Base-by-base conservation (phyloP, 1,284 basidiomycete genomes). In the Meira miltonrushii region DNA sequence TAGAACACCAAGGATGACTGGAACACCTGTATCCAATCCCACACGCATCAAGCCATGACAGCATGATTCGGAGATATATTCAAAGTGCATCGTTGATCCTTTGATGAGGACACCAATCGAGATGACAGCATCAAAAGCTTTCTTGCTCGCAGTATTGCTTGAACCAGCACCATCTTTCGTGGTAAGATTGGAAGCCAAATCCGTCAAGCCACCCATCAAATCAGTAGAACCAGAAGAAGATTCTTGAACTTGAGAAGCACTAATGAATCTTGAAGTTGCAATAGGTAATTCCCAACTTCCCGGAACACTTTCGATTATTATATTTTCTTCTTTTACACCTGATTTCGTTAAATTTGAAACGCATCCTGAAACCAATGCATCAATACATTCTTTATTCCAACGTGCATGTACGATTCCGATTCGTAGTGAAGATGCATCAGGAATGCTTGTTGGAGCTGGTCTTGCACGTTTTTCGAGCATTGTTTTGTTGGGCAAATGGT, bases 71-170 rank as follows among this genome's bases (percentile, higher is more conserved):
- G 86, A 90, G 79, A 98, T 99, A 83, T 99, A 99, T 62, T 78
- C 76, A 57, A 75, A 77, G 65, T 78, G 74, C 75, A 77, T 75
- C 7, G 72, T 77, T 21, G 66, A 69, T 10, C 75, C 94, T 80
- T 98, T 98, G 84, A 98, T 96, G 77, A 98, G 86, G 48, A 93
- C 91, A 10, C 94, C 94, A 72, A 98, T 92, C 41, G 92, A 90
- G 75, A 98, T 94, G 66, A 96, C 87, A 11, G 92, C 95, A 80
- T 94, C 89, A 69, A 96, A 57, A 28, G 58, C 47, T 37, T 28
- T 33, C 2, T 44, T 15, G 11, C 38, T 13, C 0, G 52, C 48
- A 1, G 58, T 25, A 8, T 59, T 23, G 9, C 62, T 47, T 25
- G 65, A 54, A 5, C 61, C 17, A n/a, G 60, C 59, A 17, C 57